Evolutionary conservation across 1,284 basidiomycete genomes (phyloP), one percentile per base, ranked within the genome.

Genomic region (Hemileia vastatrix): DNA sequence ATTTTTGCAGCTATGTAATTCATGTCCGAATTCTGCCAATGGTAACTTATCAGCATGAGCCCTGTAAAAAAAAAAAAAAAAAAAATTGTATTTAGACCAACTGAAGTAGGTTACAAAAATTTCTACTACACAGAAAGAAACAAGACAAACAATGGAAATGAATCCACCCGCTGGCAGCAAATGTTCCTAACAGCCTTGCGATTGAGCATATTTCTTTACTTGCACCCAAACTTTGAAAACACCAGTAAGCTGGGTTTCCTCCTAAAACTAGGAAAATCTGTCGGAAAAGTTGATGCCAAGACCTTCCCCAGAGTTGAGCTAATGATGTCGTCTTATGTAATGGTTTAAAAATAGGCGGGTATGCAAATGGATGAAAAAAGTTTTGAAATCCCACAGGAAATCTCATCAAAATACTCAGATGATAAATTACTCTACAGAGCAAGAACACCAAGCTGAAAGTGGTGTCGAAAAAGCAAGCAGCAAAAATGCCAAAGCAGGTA

Each of bases 221-320:
- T 15, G 54, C 31, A 1, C 58, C 23, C 2, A 60, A n/a, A 11
- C 9, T 6, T 4, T 32, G 27, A 4, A 49, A 13, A 23, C 53
- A n/a, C 18, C 32, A 44, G 1, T 23, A 15, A 45, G 40, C 36
- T 15, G 51, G 58, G 4, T 44, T 6, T 1, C 33, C 51, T 4
- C 58, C 58, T n/a, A 8, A 15, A 43, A 60, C 23, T 8, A 60
- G 18, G 43, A 60, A 60, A 45, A 6, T 2, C 40, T 44, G 36
- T 13, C 58, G 32, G 24, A 53, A 60, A 23, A 44, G 36, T 19
- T 60, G 58, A 45, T 60, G 58, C 58, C 58, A 60, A 33, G 18
- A 19, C 13, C 23, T 27, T 5, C 40, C 23, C 58, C 58, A 60
- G 11, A 60, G 43, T 11, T 45, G 23, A 15, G 36, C 27, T 23